Evolutionary conservation across 345 rosid species (phyloP).

Genomic region (Dipteronia sinensis): DNA sequence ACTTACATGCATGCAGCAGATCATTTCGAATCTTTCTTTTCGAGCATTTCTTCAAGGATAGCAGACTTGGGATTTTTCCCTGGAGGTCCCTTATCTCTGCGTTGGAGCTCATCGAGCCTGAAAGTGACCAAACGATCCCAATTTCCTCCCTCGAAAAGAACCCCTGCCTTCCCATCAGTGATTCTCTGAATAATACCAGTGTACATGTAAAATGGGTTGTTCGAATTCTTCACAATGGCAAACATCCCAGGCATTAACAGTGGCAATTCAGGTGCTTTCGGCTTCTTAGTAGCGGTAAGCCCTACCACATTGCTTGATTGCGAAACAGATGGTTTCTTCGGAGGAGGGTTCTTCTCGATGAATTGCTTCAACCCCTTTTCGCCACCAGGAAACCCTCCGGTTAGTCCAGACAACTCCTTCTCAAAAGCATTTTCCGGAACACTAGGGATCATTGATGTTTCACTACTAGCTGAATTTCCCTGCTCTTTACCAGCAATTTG

Average conservation of each 20-base stretch:
- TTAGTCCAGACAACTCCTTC: slow-evolving; percentile 87
- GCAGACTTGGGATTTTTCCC: slow-evolving; percentile 80
- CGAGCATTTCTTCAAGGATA: slow-evolving; percentile 55
- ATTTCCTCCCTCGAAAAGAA: slow-evolving; percentile 84
- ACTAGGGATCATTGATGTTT: background rate
- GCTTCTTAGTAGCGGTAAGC: slow-evolving; percentile 46
- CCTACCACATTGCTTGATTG: slow-evolving; percentile 15
- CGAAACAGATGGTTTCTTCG: slow-evolving; percentile 33
- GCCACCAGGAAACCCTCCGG: slow-evolving; percentile 91
- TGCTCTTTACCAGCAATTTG: slow-evolving; percentile 19
- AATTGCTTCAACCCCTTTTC: slow-evolving; percentile 71
- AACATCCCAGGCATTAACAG: slow-evolving; percentile 93
- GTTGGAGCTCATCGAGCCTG: slow-evolving; percentile 78
- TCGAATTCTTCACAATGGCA: slow-evolving; percentile 73
- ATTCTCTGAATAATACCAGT: slow-evolving; percentile 91
- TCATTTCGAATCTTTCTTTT: slow-evolving; percentile 37
- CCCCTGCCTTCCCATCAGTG: slow-evolving; percentile 90
- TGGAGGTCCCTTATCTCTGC: slow-evolving; percentile 84
- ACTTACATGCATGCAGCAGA: slow-evolving; percentile 16
- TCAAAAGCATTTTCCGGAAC: slow-evolving; percentile 69
- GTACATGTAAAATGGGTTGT: slow-evolving; percentile 82
- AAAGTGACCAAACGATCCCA: slow-evolving; percentile 82
- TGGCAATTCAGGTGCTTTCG: slow-evolving; percentile 72
- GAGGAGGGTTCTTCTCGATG: slow-evolving; percentile 77
- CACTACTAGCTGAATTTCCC: slow-evolving; percentile 11